A percentile compares a stretch with the other conserved stretches of the same genome.
Conservation (phyloP, 768 basidiomycete genomes). For the Boletus vinaceobasis region DNA sequence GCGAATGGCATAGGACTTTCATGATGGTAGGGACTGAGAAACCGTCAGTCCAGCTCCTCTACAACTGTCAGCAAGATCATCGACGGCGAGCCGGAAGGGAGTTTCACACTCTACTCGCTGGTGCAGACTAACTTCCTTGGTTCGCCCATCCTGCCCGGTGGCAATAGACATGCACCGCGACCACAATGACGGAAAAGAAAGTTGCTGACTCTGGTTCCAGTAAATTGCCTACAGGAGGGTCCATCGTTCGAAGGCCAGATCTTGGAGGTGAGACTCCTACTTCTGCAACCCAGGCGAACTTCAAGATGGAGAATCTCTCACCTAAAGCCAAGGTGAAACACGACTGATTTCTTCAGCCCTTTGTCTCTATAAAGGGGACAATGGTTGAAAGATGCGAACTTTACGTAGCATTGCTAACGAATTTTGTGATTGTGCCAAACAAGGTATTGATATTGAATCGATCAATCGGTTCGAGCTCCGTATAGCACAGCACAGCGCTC, state of each 20-base stretch:
- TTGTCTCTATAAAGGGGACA: neutral
- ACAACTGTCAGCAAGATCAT: neutral
- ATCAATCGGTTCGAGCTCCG: constrained; percentile 39
- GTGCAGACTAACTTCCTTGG: neutral
- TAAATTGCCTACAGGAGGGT: neutral
- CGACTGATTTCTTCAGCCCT: neutral
- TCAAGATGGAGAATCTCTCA: neutral
- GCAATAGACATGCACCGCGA: neutral
- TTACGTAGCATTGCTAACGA: neutral
- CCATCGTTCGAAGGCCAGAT: neutral
- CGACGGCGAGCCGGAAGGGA: neutral
- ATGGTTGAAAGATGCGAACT: neutral
- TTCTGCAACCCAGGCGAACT: neutral
- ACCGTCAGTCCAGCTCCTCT: neutral
- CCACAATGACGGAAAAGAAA: neutral
- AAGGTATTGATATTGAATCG: neutral
- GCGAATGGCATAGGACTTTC: neutral
- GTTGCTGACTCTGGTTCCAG: neutral
- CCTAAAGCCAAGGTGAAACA: neutral
- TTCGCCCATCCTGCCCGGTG: neutral
- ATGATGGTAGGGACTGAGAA: neutral
- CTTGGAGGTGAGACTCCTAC: neutral
- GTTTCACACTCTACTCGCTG: neutral
- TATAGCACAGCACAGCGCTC: constrained; percentile 74
- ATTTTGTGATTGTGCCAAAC: neutral